Evolutionary conservation across 2,329 filamentous ascomycete genomes (phyloP).

Genomic region (Xylariaceae sp.): DNA sequence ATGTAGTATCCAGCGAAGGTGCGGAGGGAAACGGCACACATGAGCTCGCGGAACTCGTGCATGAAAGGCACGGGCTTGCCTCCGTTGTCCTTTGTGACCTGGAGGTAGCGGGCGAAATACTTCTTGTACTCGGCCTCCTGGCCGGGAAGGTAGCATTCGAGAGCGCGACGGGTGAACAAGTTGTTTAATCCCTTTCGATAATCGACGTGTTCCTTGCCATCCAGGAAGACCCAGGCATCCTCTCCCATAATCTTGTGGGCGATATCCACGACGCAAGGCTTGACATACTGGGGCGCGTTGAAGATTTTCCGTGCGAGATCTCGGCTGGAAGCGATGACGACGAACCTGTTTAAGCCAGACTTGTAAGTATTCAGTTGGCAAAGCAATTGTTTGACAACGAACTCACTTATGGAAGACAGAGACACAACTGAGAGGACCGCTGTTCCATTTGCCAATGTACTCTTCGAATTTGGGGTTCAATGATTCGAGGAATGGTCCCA

Average conservation of each 20-base stretch:
- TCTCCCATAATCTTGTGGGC: conserved; percentile 89
- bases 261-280: conserved; percentile 92
- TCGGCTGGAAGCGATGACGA: conserved; percentile 91
- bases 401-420: conserved; percentile 97
- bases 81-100: conserved; percentile 66
- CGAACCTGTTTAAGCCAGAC: conserved; percentile 60
- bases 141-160: conserved; percentile 83
- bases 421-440: conserved; percentile 89
- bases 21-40: conserved; percentile 90
- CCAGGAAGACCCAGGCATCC: conserved; percentile 95
- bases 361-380: conserved; percentile 6
- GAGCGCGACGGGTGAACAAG: conserved; percentile 86
- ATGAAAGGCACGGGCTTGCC: conserved; percentile 83
- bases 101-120: conserved; percentile 77
- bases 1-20: conserved; percentile 98
- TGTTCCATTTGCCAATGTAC: conserved; percentile 90
- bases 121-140: conserved; percentile 88
- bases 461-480: conserved; percentile 87
- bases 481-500: conserved; percentile 93
- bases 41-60: conserved; percentile 86
- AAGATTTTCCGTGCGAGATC: conserved; percentile 96
- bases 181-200: conserved; percentile 96
- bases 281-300: conserved; percentile 87
- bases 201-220: conserved; percentile 91
- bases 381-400: background rate